phyloP scores from a whole-genome alignment of 805 yeast species.

The Metschnikowia proteae region DNA sequence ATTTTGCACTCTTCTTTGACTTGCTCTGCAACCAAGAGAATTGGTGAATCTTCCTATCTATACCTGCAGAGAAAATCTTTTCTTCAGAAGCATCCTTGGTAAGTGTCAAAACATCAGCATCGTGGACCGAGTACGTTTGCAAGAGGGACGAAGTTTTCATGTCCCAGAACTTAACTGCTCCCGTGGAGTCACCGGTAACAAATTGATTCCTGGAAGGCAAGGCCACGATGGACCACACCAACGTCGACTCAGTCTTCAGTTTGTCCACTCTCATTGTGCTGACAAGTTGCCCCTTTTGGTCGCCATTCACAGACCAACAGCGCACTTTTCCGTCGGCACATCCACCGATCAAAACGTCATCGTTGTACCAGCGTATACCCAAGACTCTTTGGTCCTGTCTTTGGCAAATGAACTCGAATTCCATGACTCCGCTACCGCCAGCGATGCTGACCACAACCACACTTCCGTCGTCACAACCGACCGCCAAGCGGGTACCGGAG shows the following conservation, averaged over 20 bases:
- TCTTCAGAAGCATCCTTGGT: constrained; percentile 57
- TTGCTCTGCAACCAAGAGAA: constrained; percentile 46
- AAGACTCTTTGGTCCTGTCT: constrained; percentile 81
- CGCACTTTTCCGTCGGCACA: constrained; percentile 93
- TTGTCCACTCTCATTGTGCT: constrained; percentile 91
- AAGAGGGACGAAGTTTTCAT: constrained; percentile 65
- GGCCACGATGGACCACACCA: constrained; percentile 82
- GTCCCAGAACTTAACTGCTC: constrained; percentile 92
- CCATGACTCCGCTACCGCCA: constrained; percentile 82
- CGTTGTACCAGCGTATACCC: constrained; percentile 69
- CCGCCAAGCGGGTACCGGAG: constrained; percentile 62
- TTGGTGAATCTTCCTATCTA: constrained; percentile 85
- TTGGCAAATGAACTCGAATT: constrained; percentile 70
- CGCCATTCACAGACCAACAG: constrained; percentile 59
- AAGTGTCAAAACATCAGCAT: constrained; percentile 83
- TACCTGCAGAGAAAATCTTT: constrained; percentile 81
- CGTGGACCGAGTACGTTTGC: constrained; percentile 81
- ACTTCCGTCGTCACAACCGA: constrained; percentile 94
- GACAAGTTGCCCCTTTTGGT: constrained; percentile 60
- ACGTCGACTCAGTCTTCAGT: constrained; percentile 76
- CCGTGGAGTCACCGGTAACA: constrained; percentile 96
- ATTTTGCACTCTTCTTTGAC: constrained; percentile 39
- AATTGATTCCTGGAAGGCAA: constrained; percentile 64
- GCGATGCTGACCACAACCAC: constrained; percentile 80
- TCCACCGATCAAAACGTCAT: constrained; percentile 75